Conservation (phyloP, 2,329 filamentous ascomycete species). For the Colletotrichum cuscutae region DNA sequence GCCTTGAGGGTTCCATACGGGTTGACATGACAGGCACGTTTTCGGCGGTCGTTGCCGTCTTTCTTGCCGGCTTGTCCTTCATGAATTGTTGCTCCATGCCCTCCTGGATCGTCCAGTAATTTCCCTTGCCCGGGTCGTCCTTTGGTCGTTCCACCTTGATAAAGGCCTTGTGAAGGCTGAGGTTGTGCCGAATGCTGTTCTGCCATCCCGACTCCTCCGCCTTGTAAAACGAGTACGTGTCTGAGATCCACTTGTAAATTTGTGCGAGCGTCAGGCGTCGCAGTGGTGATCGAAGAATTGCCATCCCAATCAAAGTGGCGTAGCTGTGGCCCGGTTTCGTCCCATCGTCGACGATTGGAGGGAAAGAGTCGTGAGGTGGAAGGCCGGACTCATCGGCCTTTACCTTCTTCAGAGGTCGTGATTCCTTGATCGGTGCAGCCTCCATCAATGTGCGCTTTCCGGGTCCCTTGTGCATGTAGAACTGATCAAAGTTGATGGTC, state of each 20-base stretch:
- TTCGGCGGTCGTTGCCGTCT: slow-evolving; percentile 64
- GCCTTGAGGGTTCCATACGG: slow-evolving; percentile 62
- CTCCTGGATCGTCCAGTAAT: slow-evolving; percentile 95
- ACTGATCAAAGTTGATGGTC: slow-evolving; percentile 61
- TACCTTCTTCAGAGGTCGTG: slow-evolving; percentile 73
- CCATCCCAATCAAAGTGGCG: slow-evolving; percentile 95
- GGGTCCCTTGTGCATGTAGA: slow-evolving; percentile 60
- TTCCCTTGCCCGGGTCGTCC: slow-evolving; percentile 96
- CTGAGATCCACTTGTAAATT: slow-evolving; percentile 99
- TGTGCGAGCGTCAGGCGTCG: slow-evolving; percentile 89
- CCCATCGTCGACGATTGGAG: slow-evolving; percentile 84
- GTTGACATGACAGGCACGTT: slow-evolving; percentile 69
- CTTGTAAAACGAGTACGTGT: slow-evolving; percentile 89
- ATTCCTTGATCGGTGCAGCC: slow-evolving; percentile 77
- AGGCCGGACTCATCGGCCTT: slow-evolving; percentile 69
- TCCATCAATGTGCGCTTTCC: slow-evolving; percentile 76
- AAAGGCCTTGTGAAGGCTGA: slow-evolving; percentile 96
- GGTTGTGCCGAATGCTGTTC: slow-evolving; percentile 98
- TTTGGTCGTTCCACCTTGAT: slow-evolving; percentile 96
- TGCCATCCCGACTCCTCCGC: slow-evolving; percentile 92
- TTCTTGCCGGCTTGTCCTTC: slow-evolving; percentile 82
- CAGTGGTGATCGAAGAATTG: slow-evolving; percentile 86
- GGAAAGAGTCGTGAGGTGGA: slow-evolving; percentile 83
- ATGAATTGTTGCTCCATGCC: slow-evolving; percentile 91
- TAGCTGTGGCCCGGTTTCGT: slow-evolving; percentile 93